Evolutionary conservation across 139 green algal species (phyloP), one percentile per base, ranked within the genome.

Genomic region (Chlorella sp.): DNA sequence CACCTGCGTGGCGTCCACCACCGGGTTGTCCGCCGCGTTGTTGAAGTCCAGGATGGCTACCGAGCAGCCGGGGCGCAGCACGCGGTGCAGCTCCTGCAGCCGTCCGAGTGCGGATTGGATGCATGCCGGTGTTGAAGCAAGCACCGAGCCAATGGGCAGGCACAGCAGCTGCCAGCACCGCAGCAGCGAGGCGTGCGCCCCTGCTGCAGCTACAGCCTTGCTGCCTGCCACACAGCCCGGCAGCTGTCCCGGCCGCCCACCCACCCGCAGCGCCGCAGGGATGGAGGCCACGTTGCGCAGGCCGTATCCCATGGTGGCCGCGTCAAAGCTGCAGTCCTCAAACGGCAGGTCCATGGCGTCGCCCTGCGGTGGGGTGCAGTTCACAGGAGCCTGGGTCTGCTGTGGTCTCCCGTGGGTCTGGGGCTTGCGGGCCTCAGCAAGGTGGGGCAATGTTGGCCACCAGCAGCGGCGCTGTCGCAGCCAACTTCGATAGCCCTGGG

Each of bases 41-140:
- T 99, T 99, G 90, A 99, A 99, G 91, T 99, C 97, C 56, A 99
- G 90, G 41, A 99, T 91, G 30, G 96, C 95, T 1, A 87, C 94
- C 3, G 73, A 89, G 19, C 81, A 88, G 48, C 95, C 95, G 41
- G 94, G 94, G 77, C 86, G 90, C 40, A 99, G 87, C 67, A 99
- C 97, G 0, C 97, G 88, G n/a, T 92, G 76, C 75, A 99, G 86
- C 90, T 99, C 97, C 41, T 54, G 32, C 73, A 97, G 87, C 36
- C 87, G 84, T 22, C 69, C 19, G 5, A 82, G 85, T 3, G 38
- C 9, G 14, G 32, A 43, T 60, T n/a, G 13, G 38, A n/a, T n/a
- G n/a, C n/a, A n/a, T n/a, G n/a, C n/a, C n/a, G n/a, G n/a, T n/a
- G n/a, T n/a, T n/a, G n/a, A 19, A 8, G 44, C 48, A 19, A 73